Base-by-base conservation (phyloP, 1,284 basidiomycete species). In the Cerrena zonata region DNA sequence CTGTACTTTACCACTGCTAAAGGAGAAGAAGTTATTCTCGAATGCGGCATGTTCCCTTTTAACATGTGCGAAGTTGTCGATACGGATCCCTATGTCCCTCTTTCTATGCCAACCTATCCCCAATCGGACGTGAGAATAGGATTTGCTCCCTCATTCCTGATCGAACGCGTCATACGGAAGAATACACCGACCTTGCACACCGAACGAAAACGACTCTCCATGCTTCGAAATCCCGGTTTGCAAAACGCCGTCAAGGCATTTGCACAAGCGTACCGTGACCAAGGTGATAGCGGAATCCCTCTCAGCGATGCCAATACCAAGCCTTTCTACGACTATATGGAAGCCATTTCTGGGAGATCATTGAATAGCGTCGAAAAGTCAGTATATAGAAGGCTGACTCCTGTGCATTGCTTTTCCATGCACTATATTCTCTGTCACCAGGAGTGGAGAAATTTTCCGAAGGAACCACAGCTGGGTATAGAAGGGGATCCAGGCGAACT, bases 201-300 rank as follows among this genome's bases (percentile, higher is more conserved):
- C 1, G 65, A 67, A 49, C 58, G 61, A 4, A 52, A 52, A 30
- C 61, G 71, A 27, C 56, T 67, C 23, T 72, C 72, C 2, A 60
- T 73, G 13, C 61, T 75, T 3, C 65, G 69, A 2, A 63, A 71
- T 48, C 10, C 53, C 1, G 49, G 50, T 3, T 53, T 72, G 11
- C 62, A 69, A 15, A 48, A 52, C 4, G 62, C 63, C 2, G 34
- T 55, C 18, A 19, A 22, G n/a, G 44, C 55, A 18, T 34, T 22
- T 34, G 21, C 15, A 40, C 11, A 47, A 4, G 36, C 11, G 4
- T 15, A 15, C 30, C 7, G 15, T 15, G 15, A 7, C 30, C 15
- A 7, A 7, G 30, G 30, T 34, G 34, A 36, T 36, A n/a, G n/a
- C n/a, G 34, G 34, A 11, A 10, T 36, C 11, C 15, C 30, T 34